A percentile compares a stretch with the other conserved stretches of the same genome.
These are phyloP conservation scores for Fomitopsis schrenkii DNA, from an alignment of 1,284 basidiomycete genomes.

Conservation along the genomic window DNA sequence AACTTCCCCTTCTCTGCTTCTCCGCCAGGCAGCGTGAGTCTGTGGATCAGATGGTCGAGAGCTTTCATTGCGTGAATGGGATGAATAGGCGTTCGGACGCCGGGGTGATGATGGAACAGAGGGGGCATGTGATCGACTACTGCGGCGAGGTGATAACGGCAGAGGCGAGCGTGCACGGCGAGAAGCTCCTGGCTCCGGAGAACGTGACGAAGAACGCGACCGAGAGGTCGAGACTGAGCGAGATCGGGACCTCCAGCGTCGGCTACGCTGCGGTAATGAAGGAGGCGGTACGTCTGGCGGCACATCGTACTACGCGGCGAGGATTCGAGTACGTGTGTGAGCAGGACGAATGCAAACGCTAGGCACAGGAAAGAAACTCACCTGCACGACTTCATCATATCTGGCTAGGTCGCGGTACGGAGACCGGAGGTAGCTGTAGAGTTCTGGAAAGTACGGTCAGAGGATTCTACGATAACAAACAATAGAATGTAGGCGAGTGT, in stretches of 20 bases:
- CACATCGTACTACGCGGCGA: conserved; percentile 48
- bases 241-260: conserved; percentile 37
- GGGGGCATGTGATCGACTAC: conserved; percentile 4
- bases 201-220: conserved; percentile 15
- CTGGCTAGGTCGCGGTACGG: conserved; percentile 77
- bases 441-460: conserved; percentile 44
- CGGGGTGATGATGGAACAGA: not conserved
- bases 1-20: not conserved
- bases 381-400: conserved; percentile 83
- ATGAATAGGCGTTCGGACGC: not conserved
- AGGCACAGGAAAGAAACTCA: conserved; percentile 29
- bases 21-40: not conserved
- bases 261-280: conserved; percentile 26
- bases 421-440: conserved; percentile 82
- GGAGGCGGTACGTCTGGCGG: conserved; percentile 34
- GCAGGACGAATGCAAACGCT: not conserved
- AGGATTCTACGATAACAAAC: not conserved
- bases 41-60: not conserved
- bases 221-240: conserved; percentile 15
- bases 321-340: conserved; percentile 4
- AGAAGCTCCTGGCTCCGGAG: not conserved
- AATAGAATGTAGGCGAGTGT: not conserved
- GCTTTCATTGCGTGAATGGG: conserved; percentile 2
- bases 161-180: conserved; percentile 1
- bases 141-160: conserved; percentile 1